phyloP scores from a whole-genome alignment of 2,329 filamentous ascomycete genomes.

The Truncatella angustata region DNA sequence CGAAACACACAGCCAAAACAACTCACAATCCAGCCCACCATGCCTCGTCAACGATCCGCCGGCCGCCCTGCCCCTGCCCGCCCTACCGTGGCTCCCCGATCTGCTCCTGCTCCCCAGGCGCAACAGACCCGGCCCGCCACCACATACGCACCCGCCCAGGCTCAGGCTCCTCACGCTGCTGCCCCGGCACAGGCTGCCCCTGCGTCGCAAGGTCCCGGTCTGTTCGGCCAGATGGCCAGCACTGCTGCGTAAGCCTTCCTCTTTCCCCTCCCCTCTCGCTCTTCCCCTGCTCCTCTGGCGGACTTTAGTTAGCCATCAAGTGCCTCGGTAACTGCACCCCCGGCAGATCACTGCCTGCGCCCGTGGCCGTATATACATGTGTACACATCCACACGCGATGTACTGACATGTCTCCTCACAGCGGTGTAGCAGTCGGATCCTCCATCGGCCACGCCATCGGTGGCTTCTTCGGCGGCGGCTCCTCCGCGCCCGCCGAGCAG shows the following conservation, averaged over 20 bases:
- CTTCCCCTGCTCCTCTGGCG: too few relatives aligned
- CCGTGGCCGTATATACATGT: too few relatives aligned
- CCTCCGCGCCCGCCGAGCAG: constrained; percentile 53
- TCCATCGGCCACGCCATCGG: constrained; percentile 94
- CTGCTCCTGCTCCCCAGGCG: constrained; percentile 44
- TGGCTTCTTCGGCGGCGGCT: constrained; percentile 78
- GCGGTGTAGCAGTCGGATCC: constrained; percentile 94
- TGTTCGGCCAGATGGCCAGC: constrained; percentile 95
- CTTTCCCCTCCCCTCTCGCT: background rate
- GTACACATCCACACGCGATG: too few relatives aligned
- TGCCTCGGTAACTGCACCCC: too few relatives aligned
- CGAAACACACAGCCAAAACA: background rate
- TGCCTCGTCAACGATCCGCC: constrained; percentile 77
- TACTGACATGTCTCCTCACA: constrained; percentile 34
- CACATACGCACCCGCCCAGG: constrained; percentile 54
- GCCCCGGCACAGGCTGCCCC: constrained; percentile 44
- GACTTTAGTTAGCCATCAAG: too few relatives aligned
- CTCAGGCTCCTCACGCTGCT: constrained; percentile 49
- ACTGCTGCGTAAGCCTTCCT: constrained; percentile 82
- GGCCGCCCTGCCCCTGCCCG: constrained; percentile 55
- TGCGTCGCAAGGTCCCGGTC: constrained; percentile 69
- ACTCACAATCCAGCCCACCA: constrained; percentile 36
- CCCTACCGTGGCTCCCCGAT: constrained; percentile 61
- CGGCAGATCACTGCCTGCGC: too few relatives aligned
- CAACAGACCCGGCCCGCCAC: constrained; percentile 70